These are phyloP conservation scores for Ophiocordyceps camponoti-floridani DNA, from an alignment of 2,329 filamentous ascomycete species.

Conservation along the genomic window DNA sequence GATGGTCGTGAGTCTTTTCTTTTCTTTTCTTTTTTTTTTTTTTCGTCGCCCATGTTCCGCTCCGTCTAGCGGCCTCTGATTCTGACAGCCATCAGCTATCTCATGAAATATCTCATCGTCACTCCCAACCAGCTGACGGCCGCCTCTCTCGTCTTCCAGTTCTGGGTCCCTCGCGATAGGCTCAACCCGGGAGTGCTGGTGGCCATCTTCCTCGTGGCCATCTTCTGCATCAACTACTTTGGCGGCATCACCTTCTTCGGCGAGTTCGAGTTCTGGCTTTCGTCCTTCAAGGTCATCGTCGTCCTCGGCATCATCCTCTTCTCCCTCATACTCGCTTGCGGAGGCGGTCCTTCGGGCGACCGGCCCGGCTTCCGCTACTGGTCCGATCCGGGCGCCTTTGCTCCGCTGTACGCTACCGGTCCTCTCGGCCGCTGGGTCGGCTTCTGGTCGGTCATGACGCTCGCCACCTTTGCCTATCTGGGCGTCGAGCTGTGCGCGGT, in stretches of 20 bases:
- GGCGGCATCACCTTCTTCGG: conserved; percentile 48
- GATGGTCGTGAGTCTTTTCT: conserved; percentile 39
- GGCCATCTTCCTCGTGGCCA: conserved; percentile 45
- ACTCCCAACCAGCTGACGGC: conserved; percentile 69
- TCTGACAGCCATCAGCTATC: conserved; percentile 30
- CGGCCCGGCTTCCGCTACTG: conserved; percentile 49
- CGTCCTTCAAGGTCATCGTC: conserved; percentile 50
- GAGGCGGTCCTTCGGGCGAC: conserved; percentile 45
- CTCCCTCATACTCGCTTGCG: conserved; percentile 42
- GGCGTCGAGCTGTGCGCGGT: conserved; percentile 64
- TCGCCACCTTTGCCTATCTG: conserved; percentile 62
- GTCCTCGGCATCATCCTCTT: conserved; percentile 49
- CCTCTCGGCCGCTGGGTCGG: conserved; percentile 34
- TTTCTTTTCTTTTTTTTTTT: neutral
- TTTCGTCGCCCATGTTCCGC: no score
- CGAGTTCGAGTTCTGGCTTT: conserved; percentile 44
- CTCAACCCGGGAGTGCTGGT: conserved; percentile 72
- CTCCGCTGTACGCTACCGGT: conserved; percentile 9
- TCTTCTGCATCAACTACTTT: conserved; percentile 46
- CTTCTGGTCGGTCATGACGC: conserved; percentile 57
- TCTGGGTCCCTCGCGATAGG: conserved; percentile 47
- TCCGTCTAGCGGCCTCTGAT: no score
- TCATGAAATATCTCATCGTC: conserved; percentile 70
- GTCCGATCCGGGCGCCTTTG: conserved; percentile 35
- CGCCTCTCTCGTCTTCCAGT: conserved; percentile 60